A percentile compares a stretch with the other conserved stretches of the same genome.
Conservation (phyloP, 345 rosid species). For the Brassica nigra region DNA sequence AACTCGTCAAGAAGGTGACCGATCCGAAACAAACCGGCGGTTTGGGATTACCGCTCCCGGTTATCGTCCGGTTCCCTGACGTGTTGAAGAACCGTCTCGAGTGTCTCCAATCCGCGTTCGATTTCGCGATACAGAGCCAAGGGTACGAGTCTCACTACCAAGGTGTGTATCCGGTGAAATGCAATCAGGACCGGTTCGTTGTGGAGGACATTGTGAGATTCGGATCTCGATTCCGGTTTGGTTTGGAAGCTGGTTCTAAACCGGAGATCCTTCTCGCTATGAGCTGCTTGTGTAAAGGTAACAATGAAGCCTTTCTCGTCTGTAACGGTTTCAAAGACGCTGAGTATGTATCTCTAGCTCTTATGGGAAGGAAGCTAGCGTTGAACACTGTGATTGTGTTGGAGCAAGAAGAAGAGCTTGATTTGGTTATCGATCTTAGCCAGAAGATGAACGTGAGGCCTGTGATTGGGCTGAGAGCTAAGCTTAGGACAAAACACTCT, state of each 20-base stretch:
- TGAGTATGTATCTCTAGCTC: slow-evolving; percentile 74
- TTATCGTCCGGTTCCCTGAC: slow-evolving; percentile 77
- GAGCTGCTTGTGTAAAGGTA: slow-evolving; percentile 84
- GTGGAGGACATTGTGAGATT: slow-evolving; percentile 83
- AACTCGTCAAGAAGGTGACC: slow-evolving; percentile 74
- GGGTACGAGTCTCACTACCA: slow-evolving; percentile 75
- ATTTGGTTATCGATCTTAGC: slow-evolving; percentile 66
- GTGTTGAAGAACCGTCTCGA: slow-evolving; percentile 82
- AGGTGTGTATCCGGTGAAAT: slow-evolving; percentile 93
- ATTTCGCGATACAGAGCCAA: slow-evolving; percentile 61
- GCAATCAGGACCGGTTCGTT: slow-evolving; percentile 89
- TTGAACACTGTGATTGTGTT: slow-evolving; percentile 84
- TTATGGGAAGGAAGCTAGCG: slow-evolving; percentile 67
- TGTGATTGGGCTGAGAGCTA: slow-evolving; percentile 78
- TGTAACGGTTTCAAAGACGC: slow-evolving; percentile 93
- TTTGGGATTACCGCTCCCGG: slow-evolving; percentile 82
- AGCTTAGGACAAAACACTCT: slow-evolving; percentile 83
- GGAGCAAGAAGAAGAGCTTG: slow-evolving; percentile 90
- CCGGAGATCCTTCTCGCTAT: slow-evolving; percentile 94
- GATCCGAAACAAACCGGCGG: slow-evolving; percentile 78
- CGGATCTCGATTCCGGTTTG: slow-evolving; percentile 76
- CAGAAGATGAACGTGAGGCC: slow-evolving; percentile 65
- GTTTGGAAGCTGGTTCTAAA: slow-evolving; percentile 92
- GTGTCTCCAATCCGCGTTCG: slow-evolving; percentile 74
- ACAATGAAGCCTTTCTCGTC: slow-evolving; percentile 56